phyloP scores from a whole-genome alignment of 2,329 filamentous ascomycete genomes.

The Apiospora koreana region DNA sequence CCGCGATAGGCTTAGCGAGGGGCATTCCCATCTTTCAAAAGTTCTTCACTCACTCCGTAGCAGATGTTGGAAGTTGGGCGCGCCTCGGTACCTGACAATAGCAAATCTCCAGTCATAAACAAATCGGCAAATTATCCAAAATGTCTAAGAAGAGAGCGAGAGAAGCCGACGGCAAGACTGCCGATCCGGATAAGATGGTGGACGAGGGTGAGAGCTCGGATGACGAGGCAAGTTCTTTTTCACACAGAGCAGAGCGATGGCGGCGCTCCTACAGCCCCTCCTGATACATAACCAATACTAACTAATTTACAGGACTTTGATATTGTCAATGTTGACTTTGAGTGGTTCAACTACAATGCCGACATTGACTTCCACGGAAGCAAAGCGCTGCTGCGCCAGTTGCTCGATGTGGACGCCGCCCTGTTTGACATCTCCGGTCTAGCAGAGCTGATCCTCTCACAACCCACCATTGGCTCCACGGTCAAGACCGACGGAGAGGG shows the following conservation, averaged over 20 bases:
- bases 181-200: slow-evolving; percentile 51
- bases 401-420: slow-evolving; percentile 85
- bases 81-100: not conserved
- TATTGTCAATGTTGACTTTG: slow-evolving; percentile 93
- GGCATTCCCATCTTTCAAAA: slow-evolving; percentile 10
- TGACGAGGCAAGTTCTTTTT: slow-evolving; percentile 45
- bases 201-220: slow-evolving; percentile 50
- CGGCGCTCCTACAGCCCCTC: not conserved
- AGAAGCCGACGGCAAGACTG: slow-evolving; percentile 47
- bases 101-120: not conserved
- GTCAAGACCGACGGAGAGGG: slow-evolving; percentile 97
- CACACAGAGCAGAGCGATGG: not conserved
- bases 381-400: slow-evolving; percentile 85
- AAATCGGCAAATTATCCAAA: not conserved
- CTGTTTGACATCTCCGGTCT: slow-evolving; percentile 87
- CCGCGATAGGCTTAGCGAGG: slow-evolving; percentile 9
- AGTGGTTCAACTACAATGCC: slow-evolving; percentile 95
- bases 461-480: slow-evolving; percentile 86
- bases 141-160: slow-evolving; percentile 55
- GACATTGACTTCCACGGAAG: slow-evolving; percentile 93
- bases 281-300: not conserved
- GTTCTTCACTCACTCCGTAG: slow-evolving; percentile 1
- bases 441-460: slow-evolving; percentile 81
- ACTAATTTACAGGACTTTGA: slow-evolving; percentile 69
- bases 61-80: not conserved